Base-by-base conservation (phyloP, 202 grass and related monocot species). In the Brachypodium distachyon region DNA sequence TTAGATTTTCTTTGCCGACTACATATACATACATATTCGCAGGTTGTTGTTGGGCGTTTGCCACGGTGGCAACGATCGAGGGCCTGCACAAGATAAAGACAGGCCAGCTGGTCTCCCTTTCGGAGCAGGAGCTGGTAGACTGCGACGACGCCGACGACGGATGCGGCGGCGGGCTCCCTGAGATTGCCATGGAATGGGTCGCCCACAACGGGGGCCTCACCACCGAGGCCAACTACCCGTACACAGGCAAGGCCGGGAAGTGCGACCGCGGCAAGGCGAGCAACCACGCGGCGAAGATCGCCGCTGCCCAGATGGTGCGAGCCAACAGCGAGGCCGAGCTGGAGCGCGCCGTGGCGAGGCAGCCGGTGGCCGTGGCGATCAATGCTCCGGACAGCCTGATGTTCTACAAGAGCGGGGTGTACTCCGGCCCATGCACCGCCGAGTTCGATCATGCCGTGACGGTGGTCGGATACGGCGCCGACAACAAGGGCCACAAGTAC, bases 151-250 rank as follows among this genome's bases (percentile, higher is more conserved):
- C n/a, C 38, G 63, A 83, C 67, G 22, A 54, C 6, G 79, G 83
- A 4, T 87, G 88, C 69, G 41, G 50, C 16, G 17, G 58, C 12
- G 83, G 88, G n/a, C 57, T 77, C 78, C 3, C n/a, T n/a, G n/a
- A n/a, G n/a, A n/a, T n/a, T n/a, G n/a, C n/a, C n/a, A n/a, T n/a
- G n/a, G n/a, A 2, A 12, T 81, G 75, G 74, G 81, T 91, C n/a
- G 10, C 76, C 73, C 9, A 87, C 19, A 84, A 91, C 53, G 81
- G 84, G 16, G 88, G 84, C 2, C 60, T 91, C 0, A 87, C 88
- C 1, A 87, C 80, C 0, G 70, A 81, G 37, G 36, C 31, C 9
- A 54, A 61, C 38, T 87, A 91, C 41, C 80, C 84, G n/a, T 91
- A 87, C 81, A 55, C 33, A 19, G 19, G 19, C 25, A 12, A 18